Evolutionary conservation across 2,329 filamentous ascomycete species (phyloP).

Genomic region (Aspergillus sp.): DNA sequence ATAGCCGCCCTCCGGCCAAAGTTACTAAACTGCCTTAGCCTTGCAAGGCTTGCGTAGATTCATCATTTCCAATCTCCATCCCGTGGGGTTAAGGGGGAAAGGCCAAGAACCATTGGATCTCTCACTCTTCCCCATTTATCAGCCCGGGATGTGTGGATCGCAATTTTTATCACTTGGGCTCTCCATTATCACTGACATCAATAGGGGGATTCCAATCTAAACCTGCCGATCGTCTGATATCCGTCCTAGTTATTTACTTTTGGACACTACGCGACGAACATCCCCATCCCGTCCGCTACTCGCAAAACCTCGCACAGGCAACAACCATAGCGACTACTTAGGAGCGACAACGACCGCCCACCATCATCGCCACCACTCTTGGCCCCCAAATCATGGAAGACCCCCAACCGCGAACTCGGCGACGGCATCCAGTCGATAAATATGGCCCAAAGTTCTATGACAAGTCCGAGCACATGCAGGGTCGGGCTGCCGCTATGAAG

Average conservation of each 20-base stretch:
- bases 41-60: not conserved
- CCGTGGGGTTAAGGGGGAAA: not conserved
- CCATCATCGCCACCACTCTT: not conserved
- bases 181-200: not conserved
- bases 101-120: not conserved
- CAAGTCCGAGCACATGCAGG: constrained; percentile 43
- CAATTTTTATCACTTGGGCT: not conserved
- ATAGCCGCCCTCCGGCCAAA: not conserved
- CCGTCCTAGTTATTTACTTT: not conserved
- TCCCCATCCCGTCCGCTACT: not conserved
- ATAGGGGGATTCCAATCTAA: not conserved
- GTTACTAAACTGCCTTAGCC: not conserved
- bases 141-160: not conserved
- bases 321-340: not conserved
- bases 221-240: not conserved
- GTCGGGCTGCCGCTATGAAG: constrained; percentile 33
- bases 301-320: not conserved
- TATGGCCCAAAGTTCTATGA: constrained; percentile 43
- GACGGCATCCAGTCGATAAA: constrained; percentile 33
- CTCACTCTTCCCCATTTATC: not conserved
- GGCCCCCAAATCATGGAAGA: constrained; percentile 16
- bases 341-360: not conserved
- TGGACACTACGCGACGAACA: not conserved
- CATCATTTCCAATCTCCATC: not conserved
- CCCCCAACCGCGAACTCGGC: constrained; percentile 22